Evolutionary conservation across 805 yeast genomes (phyloP).

Genomic region (Brettanomyces sp.): DNA sequence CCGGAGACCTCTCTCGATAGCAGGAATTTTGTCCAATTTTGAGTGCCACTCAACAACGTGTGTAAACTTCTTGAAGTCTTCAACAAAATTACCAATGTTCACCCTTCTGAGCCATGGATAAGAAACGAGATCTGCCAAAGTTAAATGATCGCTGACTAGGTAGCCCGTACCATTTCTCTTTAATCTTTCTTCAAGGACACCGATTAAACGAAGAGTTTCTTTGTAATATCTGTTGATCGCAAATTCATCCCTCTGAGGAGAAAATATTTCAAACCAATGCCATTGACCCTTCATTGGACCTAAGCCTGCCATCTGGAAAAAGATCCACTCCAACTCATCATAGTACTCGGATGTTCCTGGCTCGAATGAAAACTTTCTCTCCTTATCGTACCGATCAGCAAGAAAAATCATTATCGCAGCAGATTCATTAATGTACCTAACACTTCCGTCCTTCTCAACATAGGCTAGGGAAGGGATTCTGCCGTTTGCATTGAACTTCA

Average conservation of each 20-base stretch:
- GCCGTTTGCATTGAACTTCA: conserved; percentile 53
- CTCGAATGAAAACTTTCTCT: conserved; percentile 34
- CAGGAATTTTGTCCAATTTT: conserved; percentile 24
- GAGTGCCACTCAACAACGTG: conserved; percentile 32
- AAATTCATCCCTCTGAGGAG: conserved; percentile 44
- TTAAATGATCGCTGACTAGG: conserved; percentile 49
- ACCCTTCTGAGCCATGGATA: conserved; percentile 32
- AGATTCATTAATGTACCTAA: conserved; percentile 42
- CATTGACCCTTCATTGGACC: conserved; percentile 63
- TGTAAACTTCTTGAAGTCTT: conserved; percentile 26
- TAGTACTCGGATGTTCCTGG: conserved; percentile 36
- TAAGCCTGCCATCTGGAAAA: conserved; percentile 49
- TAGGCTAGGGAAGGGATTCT: conserved; percentile 48
- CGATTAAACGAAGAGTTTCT: conserved; percentile 45
- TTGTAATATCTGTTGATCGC: conserved; percentile 41
- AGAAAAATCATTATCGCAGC: conserved; percentile 54
- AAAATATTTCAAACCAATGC: conserved; percentile 34
- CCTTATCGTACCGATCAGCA: conserved; percentile 51
- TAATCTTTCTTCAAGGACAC: conserved; percentile 45
- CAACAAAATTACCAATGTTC: conserved; percentile 10
- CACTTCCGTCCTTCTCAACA: conserved; percentile 30
- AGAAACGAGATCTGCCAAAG: conserved; percentile 49
- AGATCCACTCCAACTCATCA: conserved; percentile 42
- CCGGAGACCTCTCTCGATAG: conserved; percentile 22
- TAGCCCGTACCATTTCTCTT: conserved; percentile 39